Base-by-base conservation (phyloP, 148 eudicot species). In the Rheum nobile region DNA sequence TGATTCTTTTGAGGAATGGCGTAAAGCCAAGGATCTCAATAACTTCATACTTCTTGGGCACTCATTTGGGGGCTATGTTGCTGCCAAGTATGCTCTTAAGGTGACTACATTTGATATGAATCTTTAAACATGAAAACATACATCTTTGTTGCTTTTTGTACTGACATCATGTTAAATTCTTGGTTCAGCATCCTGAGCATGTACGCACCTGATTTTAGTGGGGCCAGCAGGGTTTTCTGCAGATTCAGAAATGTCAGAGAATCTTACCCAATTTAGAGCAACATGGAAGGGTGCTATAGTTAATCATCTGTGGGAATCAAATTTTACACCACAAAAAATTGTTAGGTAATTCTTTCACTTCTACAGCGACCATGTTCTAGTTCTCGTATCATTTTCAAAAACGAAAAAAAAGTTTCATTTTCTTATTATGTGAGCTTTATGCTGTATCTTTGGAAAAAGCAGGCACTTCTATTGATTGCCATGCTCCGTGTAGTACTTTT, bases 31-130 rank as follows among this genome's bases (percentile, higher is more conserved):
- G 77, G 87, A 91, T 46, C 91, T 94, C 57, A 77, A 79, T 80
- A 87, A 83, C 76, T 91, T 94, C 74, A 83, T 94, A 74, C 88
- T 94, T 74, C 96, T 94, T 76, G 98, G 98, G 37, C 98, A 94
- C 81, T 94, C 98, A 44, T 89, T 94, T 81, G 98, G 98, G 79
- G 98, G 98, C 70, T 94, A 89, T 83, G 88, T 94, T 80, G 98
- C 97, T 71, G 80, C 98, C 55, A 89, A 88, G 85, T 94, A 94
- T 85, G 97, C 98, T 31, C 88, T 88, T 69, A 91, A 94, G 90
- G 98, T 88, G 78, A 63, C 50, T 71, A 31, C 44, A 59, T 78
- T 75, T 55, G 37, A 9, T 75, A 19, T 35, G 63, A n/a, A 61
- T 9, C 52, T 77, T 76, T 59, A 11, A 46, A 35, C 63, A 70